Evolutionary conservation across 164 flowering plant species (phyloP), one percentile per base, ranked within the genome.

Genomic region (Stephania cephalantha): DNA sequence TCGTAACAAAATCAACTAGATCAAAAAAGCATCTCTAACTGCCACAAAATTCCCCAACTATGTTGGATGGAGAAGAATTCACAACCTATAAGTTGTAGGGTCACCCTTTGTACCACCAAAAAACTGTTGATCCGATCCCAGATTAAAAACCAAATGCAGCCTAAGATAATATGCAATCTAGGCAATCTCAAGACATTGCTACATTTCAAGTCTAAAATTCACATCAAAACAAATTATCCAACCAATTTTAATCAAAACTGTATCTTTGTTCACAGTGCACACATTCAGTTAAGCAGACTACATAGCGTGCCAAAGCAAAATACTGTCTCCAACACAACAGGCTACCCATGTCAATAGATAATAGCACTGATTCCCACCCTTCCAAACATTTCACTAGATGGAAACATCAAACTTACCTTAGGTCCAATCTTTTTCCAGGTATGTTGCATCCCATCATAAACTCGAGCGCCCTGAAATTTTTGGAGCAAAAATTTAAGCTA

Each of bases 381-480:
- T 50, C 55, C 7, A 50, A 50, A 50, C 17, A 50, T 50, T 50
- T 35, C 11, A 15, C 15, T 50, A 50, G 11, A 10, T 50, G 55
- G 15, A 50, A 72, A 9, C 67, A 77, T 46, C 64, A 74, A 46
- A 83, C 86, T 84, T 80, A 86, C 87, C 87, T 76, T 75, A 58
- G 74, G 48, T 74, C 64, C 46, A 75, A 15, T 50, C 55, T 50
- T n/a, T 58, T n/a, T 58, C 20, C 66, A 18, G 20, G 66, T 20
- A 63, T 67, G 12, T 45, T 17, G 52, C 67, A 65, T 81, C 82
- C 79, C 75, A 35, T 31, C 22, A 35, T 69, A 2, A 78, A 82
- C 75, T 78, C 69, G 68, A 74, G n/a, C 61, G 73, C 80, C 90
- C 88, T 84, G 86, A 85, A 86, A 87, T 78, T 82, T 79, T 46